Evolutionary conservation across 2,329 filamentous ascomycete genomes (phyloP).

Genomic region (Aspergillus eucalypticola): DNA sequence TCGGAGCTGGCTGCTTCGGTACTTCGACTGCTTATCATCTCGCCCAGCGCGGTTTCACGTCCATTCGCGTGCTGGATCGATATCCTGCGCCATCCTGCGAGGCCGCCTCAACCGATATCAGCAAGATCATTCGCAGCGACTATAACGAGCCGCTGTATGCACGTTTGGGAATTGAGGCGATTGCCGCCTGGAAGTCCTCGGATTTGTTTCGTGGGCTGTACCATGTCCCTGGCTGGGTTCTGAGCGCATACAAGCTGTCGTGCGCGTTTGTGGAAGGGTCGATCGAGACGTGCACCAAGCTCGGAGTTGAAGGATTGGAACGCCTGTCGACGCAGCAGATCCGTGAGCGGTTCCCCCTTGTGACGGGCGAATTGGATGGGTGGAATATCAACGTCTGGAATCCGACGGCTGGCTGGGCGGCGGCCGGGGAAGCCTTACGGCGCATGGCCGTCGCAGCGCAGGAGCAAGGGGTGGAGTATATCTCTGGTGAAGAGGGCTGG

Average conservation of each 20-base stretch:
- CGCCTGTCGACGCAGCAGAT: neutral
- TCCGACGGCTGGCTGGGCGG: neutral
- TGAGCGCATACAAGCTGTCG: neutral
- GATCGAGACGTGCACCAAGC: neutral
- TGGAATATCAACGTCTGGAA: neutral
- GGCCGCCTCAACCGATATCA: conserved; percentile 3
- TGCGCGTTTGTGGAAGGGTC: neutral
- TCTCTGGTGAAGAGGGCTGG: neutral
- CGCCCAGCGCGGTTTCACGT: conserved; percentile 3
- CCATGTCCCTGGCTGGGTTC: conserved; percentile 1
- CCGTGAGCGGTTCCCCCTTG: neutral
- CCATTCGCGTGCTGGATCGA: neutral
- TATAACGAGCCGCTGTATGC: conserved; percentile 5
- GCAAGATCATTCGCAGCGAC: conserved; percentile 7
- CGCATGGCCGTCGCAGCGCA: neutral
- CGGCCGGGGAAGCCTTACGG: neutral
- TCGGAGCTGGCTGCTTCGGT: conserved; percentile 5
- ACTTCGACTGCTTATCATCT: conserved; percentile 6
- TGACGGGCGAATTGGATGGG: neutral
- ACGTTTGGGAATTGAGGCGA: neutral
- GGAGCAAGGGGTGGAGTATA: conserved; percentile 1
- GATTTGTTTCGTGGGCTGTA: neutral
- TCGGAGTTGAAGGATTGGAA: neutral
- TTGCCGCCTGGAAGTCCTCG: neutral
- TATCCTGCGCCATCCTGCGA: neutral